Evolutionary conservation across 1,284 basidiomycete species (phyloP).

Genomic region (Pseudozyma pruni): DNA sequence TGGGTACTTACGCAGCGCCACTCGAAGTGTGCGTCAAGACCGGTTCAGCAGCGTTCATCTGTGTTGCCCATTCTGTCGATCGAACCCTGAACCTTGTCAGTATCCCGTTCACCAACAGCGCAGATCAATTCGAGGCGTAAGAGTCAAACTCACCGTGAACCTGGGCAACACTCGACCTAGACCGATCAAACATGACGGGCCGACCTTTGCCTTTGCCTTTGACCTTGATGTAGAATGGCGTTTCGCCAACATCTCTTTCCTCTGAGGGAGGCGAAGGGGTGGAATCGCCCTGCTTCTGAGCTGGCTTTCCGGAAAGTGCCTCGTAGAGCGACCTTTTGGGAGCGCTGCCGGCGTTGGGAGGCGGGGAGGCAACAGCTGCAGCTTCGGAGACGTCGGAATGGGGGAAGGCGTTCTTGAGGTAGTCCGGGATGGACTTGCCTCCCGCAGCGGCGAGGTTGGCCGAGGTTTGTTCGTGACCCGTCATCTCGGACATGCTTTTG

Average conservation of each 20-base stretch:
- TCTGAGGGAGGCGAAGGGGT: neutral
- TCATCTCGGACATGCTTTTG: neutral
- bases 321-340: too few species aligned
- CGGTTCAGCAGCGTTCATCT: conserved; percentile 5
- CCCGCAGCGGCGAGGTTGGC: conserved; percentile 4
- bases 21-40: conserved; percentile 4
- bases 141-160: conserved; percentile 22
- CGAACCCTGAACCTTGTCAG: too few species aligned
- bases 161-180: conserved; percentile 14
- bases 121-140: too few species aligned
- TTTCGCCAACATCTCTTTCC: neutral
- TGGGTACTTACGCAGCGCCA: conserved; percentile 24
- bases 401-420: conserved; percentile 3
- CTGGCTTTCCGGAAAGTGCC: too few species aligned
- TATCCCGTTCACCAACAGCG: too few species aligned
- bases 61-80: conserved; percentile 26
- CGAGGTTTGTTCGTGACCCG: neutral
- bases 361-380: too few species aligned
- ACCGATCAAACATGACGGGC: conserved; percentile 7
- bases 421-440: conserved; percentile 1
- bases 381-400: neutral
- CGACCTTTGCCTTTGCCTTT: conserved; percentile 33
- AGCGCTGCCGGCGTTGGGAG: neutral
- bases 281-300: too few species aligned
- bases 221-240: conserved; percentile 32